Percentiles rank a stretch among this genome's conserved stretches.
Conservation (phyloP, 345 rosid genomes). For the Aquilaria yunnanensis region DNA sequence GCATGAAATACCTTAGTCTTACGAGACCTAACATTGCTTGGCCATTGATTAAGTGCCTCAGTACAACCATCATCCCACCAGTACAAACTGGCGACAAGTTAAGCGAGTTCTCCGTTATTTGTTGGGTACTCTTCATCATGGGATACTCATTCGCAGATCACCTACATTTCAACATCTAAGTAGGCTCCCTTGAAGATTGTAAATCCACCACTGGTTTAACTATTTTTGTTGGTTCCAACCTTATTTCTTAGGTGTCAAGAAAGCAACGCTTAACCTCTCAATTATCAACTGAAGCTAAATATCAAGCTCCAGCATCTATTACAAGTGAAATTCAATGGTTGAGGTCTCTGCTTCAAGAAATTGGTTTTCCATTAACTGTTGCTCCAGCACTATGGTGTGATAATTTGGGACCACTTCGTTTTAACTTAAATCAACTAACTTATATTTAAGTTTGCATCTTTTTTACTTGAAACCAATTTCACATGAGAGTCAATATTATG, state of each 20-base stretch:
- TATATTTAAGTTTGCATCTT: no score
- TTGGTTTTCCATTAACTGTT: neutral
- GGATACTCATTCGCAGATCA: neutral
- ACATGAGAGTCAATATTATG: no score
- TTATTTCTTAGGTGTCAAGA: neutral
- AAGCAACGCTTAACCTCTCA: neutral
- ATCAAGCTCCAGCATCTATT: neutral
- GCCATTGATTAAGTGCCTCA: neutral
- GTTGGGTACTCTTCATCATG: neutral
- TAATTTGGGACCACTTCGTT: neutral
- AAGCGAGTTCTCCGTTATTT: neutral
- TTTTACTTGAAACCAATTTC: no score
- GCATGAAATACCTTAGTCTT: neutral
- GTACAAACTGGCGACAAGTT: neutral
- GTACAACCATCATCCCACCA: neutral
- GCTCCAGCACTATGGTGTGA: neutral
- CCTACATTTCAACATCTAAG: neutral
- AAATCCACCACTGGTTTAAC: neutral
- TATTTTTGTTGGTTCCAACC: neutral
- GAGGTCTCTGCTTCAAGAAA: neutral
- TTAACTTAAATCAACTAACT: no score
- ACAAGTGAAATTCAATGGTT: neutral
- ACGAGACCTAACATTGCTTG: neutral
- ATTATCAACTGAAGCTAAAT: neutral
- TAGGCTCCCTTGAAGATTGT: neutral